Evolutionary conservation across 2,329 filamentous ascomycete genomes (phyloP).

Genomic region (Hypoxylon sp.): DNA sequence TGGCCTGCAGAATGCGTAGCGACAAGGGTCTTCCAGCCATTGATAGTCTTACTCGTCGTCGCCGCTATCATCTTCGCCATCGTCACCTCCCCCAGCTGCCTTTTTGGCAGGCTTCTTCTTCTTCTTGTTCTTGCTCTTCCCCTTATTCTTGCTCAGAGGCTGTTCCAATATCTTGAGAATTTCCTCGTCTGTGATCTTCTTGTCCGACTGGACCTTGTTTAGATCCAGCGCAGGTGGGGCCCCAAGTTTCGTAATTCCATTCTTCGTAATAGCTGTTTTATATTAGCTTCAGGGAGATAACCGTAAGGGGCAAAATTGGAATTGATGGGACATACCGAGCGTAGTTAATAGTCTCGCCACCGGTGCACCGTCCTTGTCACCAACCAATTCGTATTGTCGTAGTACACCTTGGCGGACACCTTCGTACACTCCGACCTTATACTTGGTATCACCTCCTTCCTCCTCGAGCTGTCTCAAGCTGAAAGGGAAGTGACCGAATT

Average conservation of each 20-base stretch:
- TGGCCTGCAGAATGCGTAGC: conserved; percentile 33
- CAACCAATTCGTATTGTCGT: conserved; percentile 95
- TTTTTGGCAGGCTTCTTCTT: conserved; percentile 78
- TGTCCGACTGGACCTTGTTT: conserved; percentile 90
- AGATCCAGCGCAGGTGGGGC: conserved; percentile 82
- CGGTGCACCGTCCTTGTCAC: conserved; percentile 88
- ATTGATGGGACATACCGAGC: conserved; percentile 77
- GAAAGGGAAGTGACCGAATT: conserved; percentile 98
- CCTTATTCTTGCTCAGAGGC: conserved; percentile 87
- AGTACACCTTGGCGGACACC: conserved; percentile 94
- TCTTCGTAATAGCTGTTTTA: conserved; percentile 90
- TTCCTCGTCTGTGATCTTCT: conserved; percentile 98
- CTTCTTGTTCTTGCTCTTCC: conserved; percentile 94
- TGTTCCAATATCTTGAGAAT: conserved; percentile 94
- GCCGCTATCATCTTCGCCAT: conserved; percentile 46
- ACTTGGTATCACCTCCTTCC: conserved; percentile 80
- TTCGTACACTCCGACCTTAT: conserved; percentile 94
- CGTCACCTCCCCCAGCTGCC: conserved; percentile 57
- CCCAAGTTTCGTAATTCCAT: conserved; percentile 89
- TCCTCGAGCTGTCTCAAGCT: conserved; percentile 96
- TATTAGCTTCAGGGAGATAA: conserved; percentile 42
- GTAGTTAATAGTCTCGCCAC: conserved; percentile 93
- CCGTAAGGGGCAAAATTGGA: conserved; percentile 28
- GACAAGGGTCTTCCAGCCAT: conserved; percentile 5
- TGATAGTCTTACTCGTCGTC: conserved; percentile 47